Conservation (phyloP, 768 basidiomycete genomes). For the Pleurotus ostreatus region DNA sequence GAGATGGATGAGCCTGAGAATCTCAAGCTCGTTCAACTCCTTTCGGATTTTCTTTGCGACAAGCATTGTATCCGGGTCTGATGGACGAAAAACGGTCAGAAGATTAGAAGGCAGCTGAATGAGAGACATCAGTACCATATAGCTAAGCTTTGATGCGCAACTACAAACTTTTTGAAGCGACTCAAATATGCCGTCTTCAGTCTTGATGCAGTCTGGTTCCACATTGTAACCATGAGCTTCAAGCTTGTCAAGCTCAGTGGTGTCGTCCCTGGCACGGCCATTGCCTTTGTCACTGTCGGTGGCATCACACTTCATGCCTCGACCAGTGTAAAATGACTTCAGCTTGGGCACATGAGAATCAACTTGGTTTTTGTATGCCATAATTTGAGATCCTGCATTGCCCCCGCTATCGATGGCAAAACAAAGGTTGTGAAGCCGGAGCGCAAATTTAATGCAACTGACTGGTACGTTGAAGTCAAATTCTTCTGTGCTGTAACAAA, state of each 20-base stretch:
- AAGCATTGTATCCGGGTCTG: background rate
- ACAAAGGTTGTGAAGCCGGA: no score
- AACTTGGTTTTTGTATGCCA: no score
- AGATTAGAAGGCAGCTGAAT: background rate
- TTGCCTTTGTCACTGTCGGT: no score
- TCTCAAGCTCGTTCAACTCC: conserved; percentile 6
- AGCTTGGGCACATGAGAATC: no score
- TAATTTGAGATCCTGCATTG: no score
- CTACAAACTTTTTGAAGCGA: background rate
- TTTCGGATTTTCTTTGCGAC: conserved; percentile 6
- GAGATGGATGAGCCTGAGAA: conserved; percentile 5
- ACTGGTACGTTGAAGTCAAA: no score
- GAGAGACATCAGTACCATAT: background rate
- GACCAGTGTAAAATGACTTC: no score
- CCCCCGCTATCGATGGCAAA: no score
- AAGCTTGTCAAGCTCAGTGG: background rate
- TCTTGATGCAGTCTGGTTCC: background rate
- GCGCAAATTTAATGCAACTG: no score
- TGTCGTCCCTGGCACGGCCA: no score
- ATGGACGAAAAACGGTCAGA: background rate
- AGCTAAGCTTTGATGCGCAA: background rate
- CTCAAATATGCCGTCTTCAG: background rate
- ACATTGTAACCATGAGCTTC: conserved; percentile 2
- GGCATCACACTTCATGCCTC: no score
- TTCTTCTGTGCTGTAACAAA: no score